A percentile compares a stretch with the other conserved stretches of the same genome.
Evolutionary conservation across 2,329 filamentous ascomycete genomes (phyloP).

Genomic region (Fusarium pseudocircinatum): DNA sequence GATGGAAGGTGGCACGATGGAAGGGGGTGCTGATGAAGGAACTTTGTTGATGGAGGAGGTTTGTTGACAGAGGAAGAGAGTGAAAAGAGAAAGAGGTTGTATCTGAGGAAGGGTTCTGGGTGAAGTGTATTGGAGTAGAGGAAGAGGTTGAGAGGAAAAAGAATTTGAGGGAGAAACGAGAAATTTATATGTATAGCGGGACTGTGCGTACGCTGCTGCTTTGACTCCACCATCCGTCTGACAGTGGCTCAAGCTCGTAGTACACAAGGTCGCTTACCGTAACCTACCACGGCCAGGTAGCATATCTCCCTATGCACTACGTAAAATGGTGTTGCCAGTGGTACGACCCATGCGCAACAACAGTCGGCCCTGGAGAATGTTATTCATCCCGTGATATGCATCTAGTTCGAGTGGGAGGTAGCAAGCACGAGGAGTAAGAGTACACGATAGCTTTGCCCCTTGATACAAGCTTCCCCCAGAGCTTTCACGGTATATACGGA

Average conservation of each 20-base stretch:
- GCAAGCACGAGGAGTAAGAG: neutral
- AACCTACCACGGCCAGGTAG: neutral
- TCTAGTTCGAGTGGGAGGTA: neutral
- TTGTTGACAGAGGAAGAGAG: neutral
- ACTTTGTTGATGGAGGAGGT: neutral
- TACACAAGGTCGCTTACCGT: neutral
- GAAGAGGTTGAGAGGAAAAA: neutral
- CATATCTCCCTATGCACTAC: neutral
- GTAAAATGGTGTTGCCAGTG: neutral
- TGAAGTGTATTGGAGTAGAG: neutral
- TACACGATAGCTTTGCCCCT: neutral
- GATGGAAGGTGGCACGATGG: no score
- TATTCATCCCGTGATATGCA: neutral
- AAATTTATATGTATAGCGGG: neutral
- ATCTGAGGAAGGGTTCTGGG: neutral
- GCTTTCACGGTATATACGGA: neutral
- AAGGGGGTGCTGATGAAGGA: neutral
- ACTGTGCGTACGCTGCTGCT: neutral
- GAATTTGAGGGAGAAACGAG: neutral
- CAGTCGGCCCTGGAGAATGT: no score
- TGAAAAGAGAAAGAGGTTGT: neutral
- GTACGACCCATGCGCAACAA: neutral
- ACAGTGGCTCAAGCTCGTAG: neutral
- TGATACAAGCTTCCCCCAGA: neutral
- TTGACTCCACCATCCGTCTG: neutral